phyloP scores from a whole-genome alignment of 1,139 yeast species.

The Suhomyces yuchorum region DNA sequence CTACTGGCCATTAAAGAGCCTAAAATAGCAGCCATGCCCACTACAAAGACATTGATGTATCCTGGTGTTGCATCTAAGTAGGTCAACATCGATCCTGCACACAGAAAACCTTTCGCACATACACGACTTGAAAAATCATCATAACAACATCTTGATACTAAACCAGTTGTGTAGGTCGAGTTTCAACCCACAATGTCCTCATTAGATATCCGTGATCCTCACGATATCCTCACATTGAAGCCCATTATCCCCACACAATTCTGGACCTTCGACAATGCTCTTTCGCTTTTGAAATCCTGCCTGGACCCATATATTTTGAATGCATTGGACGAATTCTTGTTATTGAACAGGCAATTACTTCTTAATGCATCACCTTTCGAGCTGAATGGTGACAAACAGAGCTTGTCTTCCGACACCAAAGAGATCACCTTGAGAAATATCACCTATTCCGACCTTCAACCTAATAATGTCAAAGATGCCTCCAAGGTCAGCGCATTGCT shows the following conservation, averaged over 20 bases:
- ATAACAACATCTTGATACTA: constrained; percentile 5
- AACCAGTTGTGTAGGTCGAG: constrained; percentile 2
- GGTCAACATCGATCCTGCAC: not conserved
- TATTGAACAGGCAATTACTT: constrained; percentile 31
- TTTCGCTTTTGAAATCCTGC: constrained; percentile 34
- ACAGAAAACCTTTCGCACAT: not conserved
- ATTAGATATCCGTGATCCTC: constrained; percentile 8
- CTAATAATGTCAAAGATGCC: constrained; percentile 40
- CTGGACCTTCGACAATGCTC: constrained; percentile 49
- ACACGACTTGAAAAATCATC: constrained; percentile 12
- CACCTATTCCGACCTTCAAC: constrained; percentile 37
- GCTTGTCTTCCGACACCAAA: constrained; percentile 18
- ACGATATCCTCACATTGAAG: constrained; percentile 25
- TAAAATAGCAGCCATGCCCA: too few species aligned
- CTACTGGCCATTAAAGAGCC: too few species aligned
- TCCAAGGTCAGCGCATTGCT: constrained; percentile 38
- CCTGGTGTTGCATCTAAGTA: too few species aligned
- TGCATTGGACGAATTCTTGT: constrained; percentile 49
- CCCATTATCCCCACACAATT: constrained; percentile 42
- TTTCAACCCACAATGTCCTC: constrained; percentile 6
- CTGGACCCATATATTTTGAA: constrained; percentile 38
- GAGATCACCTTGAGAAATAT: constrained; percentile 45
- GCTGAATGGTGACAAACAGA: not conserved
- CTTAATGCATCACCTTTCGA: constrained; percentile 41
- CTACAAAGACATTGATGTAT: too few species aligned